These are phyloP conservation scores for Spiromastix sp. DNA, from an alignment of 2,329 filamentous ascomycete genomes.

Conservation along the genomic window DNA sequence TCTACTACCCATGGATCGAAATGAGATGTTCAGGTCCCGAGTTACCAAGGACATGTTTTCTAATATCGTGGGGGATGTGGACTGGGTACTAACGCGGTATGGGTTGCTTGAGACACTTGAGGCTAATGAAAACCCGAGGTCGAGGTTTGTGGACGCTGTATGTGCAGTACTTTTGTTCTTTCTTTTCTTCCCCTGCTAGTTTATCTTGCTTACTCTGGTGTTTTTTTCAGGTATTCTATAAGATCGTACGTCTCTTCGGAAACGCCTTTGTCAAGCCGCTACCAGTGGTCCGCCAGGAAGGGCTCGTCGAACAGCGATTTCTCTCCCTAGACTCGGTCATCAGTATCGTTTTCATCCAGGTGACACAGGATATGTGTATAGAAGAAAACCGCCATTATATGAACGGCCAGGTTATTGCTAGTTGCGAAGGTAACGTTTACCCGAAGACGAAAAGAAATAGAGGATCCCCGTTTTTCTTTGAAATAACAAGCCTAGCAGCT, in stretches of 20 bases:
- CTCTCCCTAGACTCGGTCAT: no score
- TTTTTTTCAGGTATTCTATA: not conserved
- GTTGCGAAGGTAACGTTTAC: no score
- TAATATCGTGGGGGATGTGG: not conserved
- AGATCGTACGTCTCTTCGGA: not conserved
- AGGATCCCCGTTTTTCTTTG: no score
- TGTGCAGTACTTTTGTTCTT: no score
- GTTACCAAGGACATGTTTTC: not conserved
- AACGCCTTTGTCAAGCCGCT: not conserved
- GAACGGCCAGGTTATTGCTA: no score
- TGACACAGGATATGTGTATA: no score
- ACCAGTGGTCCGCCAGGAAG: no score
- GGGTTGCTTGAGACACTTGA: not conserved
- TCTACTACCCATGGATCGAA: not conserved
- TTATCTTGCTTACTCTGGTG: not conserved
- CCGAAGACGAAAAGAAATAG: no score
- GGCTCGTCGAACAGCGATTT: no score
- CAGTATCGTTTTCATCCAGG: no score
- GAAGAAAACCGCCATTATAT: no score
- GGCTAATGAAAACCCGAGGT: not conserved
- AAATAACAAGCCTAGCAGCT: no score
- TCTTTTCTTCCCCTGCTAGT: not conserved
- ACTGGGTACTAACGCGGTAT: not conserved
- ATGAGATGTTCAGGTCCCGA: not conserved
- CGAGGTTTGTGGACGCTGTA: not conserved